Percentiles rank a stretch among this genome's conserved stretches.
Conservation (phyloP, 352 stramenopile species). For the Phytophthora kernoviae region DNA sequence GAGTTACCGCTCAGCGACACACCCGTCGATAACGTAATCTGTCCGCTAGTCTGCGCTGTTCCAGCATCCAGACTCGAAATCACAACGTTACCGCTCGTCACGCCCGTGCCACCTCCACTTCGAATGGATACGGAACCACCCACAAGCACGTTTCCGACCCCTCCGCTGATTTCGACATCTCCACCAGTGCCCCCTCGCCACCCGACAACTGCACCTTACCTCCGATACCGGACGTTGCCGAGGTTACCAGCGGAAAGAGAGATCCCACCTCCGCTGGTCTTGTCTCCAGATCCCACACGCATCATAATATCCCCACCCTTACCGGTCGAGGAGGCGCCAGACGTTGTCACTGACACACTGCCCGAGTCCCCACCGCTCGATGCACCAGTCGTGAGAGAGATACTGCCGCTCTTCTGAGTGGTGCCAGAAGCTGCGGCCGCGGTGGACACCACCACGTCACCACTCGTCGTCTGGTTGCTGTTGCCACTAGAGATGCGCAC, state of each 20-base stretch:
- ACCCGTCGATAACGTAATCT: slow-evolving; percentile 8
- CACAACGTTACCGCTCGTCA: slow-evolving; percentile 17
- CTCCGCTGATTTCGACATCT: slow-evolving; percentile 7
- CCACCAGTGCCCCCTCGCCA: slow-evolving; percentile 9
- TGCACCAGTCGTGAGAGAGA: neutral
- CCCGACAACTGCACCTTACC: slow-evolving; percentile 3
- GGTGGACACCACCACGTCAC: neutral
- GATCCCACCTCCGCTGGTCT: slow-evolving; percentile 2
- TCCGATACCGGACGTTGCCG: slow-evolving; percentile 4
- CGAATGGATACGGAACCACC: slow-evolving; percentile 22
- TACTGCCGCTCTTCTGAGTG: neutral
- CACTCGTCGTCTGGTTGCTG: neutral
- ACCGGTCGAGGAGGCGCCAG: neutral
- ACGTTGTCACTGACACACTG: slow-evolving; percentile 3
- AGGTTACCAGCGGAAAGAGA: slow-evolving; percentile 6
- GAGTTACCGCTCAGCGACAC: slow-evolving; percentile 5
- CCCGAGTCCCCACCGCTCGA: neutral
- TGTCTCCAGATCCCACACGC: slow-evolving; percentile 2
- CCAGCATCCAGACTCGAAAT: slow-evolving; percentile 8
- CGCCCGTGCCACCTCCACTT: slow-evolving; percentile 19
- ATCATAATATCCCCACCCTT: slow-evolving; percentile 10
- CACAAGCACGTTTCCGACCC: neutral
- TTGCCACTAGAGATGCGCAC: slow-evolving; percentile 5
- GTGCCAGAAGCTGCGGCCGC: neutral
- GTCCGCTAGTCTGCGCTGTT: neutral